Conservation (phyloP, 495 filamentous ascomycete genomes). For the Massariosphaeria phaeospora region DNA sequence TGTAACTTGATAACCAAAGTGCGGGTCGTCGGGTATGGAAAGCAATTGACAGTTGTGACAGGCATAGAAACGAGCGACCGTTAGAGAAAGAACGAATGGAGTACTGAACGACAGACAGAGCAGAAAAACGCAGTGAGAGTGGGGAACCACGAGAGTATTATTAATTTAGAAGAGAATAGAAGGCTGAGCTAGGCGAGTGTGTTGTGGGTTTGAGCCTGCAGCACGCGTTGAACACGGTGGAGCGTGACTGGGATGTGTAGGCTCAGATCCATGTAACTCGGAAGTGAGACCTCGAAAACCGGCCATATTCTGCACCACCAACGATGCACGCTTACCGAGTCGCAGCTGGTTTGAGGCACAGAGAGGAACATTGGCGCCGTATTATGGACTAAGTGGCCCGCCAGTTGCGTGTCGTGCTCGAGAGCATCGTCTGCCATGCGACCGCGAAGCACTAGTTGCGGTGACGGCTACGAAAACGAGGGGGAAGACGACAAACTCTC, state of each 20-base stretch:
- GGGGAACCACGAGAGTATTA: constrained; percentile 17
- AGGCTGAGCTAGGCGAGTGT: constrained; percentile 20
- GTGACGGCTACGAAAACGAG: not conserved
- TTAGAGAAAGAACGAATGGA: constrained; percentile 11
- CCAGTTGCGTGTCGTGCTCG: not conserved
- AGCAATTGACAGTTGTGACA: not conserved
- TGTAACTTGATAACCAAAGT: constrained; percentile 7
- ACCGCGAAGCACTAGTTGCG: not conserved
- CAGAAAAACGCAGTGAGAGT: constrained; percentile 8
- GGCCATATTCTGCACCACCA: constrained; percentile 15
- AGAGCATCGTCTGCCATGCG: not conserved
- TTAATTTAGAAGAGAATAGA: constrained; percentile 29
- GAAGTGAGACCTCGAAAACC: constrained; percentile 16
- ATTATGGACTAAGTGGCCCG: constrained; percentile 3
- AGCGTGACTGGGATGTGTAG: constrained; percentile 21
- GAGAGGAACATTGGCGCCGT: constrained; percentile 20
- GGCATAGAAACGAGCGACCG: constrained; percentile 3
- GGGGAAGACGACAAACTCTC: constrained; percentile 12
- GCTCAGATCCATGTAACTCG: constrained; percentile 17
- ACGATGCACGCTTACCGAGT: constrained; percentile 6
- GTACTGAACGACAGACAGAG: constrained; percentile 18
- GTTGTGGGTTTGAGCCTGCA: constrained; percentile 28
- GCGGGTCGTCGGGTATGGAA: constrained; percentile 15
- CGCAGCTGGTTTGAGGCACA: constrained; percentile 7
- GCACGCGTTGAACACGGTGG: constrained; percentile 28